Evolutionary conservation across 2,329 filamentous ascomycete genomes (phyloP).

Genomic region (Pseudogymnoascus sp.): DNA sequence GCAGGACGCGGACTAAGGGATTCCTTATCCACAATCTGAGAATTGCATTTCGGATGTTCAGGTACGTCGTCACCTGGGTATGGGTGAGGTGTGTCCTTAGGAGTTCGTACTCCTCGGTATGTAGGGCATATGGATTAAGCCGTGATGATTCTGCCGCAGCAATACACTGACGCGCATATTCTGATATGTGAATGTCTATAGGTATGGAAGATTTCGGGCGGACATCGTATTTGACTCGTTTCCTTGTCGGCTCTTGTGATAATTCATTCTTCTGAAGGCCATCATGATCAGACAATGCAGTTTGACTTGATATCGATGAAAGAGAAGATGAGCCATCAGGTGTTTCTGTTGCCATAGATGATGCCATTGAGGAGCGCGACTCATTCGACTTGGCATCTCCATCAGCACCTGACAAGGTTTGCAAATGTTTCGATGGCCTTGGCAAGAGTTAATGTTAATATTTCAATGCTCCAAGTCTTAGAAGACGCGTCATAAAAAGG

Average conservation of each 20-base stretch:
- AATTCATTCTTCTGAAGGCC: conserved; percentile 27
- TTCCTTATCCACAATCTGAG: conserved; percentile 84
- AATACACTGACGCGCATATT: conserved; percentile 90
- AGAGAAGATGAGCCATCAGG: conserved; percentile 42
- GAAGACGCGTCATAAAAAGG: not conserved
- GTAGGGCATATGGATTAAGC: conserved; percentile 81
- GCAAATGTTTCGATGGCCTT: conserved; percentile 11
- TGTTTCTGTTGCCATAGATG: conserved; percentile 48
- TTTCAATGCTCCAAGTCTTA: not conserved
- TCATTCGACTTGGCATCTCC: conserved; percentile 27
- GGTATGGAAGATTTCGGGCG: conserved; percentile 81
- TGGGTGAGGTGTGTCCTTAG: conserved; percentile 77
- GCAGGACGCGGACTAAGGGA: conserved; percentile 72
- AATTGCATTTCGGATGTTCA: conserved; percentile 94
- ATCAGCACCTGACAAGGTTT: not conserved
- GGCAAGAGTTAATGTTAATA: not conserved
- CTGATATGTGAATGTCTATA: conserved; percentile 58
- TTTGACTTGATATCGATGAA: conserved; percentile 55
- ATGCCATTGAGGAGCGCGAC: conserved; percentile 40
- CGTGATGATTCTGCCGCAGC: conserved; percentile 83
- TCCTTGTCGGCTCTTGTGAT: conserved; percentile 25
- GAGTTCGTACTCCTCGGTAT: conserved; percentile 75
- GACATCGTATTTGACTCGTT: conserved; percentile 47
- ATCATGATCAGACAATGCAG: conserved; percentile 51
- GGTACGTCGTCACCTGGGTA: conserved; percentile 85